Percentiles rank a stretch among this genome's conserved stretches.
These are phyloP conservation scores for Rubroshorea leprosula DNA, from an alignment of 345 rosid species.

Conservation along the genomic window DNA sequence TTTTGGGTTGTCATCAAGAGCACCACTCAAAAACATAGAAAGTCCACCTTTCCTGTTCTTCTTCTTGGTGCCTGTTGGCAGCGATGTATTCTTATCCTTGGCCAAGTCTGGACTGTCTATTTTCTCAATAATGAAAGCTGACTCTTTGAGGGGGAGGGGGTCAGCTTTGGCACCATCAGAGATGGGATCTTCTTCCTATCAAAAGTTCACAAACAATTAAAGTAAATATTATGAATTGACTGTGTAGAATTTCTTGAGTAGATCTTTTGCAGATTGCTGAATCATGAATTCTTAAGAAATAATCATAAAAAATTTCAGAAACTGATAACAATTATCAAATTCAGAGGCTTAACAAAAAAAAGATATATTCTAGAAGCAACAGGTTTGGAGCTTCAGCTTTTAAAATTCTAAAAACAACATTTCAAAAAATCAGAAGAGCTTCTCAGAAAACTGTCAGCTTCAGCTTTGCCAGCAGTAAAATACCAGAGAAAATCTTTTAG, in stretches of 20 bases:
- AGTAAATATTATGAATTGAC: slow-evolving; percentile 8
- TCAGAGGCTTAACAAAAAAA: not conserved
- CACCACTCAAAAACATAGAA: slow-evolving; percentile 94
- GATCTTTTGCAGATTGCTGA: too few relatives aligned
- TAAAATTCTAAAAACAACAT: too few relatives aligned
- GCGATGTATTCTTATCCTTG: slow-evolving; percentile 35
- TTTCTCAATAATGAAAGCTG: slow-evolving; percentile 32
- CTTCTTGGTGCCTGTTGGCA: slow-evolving; percentile 47
- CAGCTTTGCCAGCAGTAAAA: too few relatives aligned
- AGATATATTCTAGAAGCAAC: too few relatives aligned
- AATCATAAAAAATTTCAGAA: too few relatives aligned
- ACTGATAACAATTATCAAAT: too few relatives aligned
- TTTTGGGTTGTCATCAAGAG: slow-evolving; percentile 74
- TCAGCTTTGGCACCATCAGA: slow-evolving; percentile 22
- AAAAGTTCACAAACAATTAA: slow-evolving; percentile 12
- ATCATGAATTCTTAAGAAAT: too few relatives aligned
- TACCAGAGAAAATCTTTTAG: too few relatives aligned
- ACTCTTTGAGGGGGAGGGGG: slow-evolving; percentile 29
- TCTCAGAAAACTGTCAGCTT: too few relatives aligned
- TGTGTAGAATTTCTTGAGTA: too few relatives aligned
- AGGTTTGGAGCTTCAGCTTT: not conserved
- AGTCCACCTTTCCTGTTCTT: slow-evolving; percentile 93
- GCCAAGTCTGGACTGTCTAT: slow-evolving; percentile 30
- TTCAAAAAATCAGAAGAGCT: too few relatives aligned
- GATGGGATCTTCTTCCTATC: slow-evolving; percentile 35